Base-by-base conservation (phyloP, 2,329 filamentous ascomycete species). In the Pseudogymnoascus pannorum region DNA sequence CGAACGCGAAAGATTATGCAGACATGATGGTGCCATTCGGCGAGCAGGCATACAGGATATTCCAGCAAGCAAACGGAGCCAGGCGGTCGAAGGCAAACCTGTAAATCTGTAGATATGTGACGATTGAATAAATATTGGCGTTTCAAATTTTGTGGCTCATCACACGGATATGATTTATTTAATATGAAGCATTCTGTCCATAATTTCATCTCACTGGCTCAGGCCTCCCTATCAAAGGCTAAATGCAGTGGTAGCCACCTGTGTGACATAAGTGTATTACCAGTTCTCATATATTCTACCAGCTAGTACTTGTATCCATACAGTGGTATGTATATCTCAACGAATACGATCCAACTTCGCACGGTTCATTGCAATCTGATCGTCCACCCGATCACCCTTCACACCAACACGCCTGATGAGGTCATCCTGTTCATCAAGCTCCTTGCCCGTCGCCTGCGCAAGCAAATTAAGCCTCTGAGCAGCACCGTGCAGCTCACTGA, bases 371-470 rank as follows among this genome's bases (percentile, higher is more conserved):
- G 85, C 85, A 69, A 93, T 89, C 71, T 88, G 84, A 67, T 93
- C 89, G 73, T 92, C 89, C 67, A 96, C 89, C 68, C 80, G 82
- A 72, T 96, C 91, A 75, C 87, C 93, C 87, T 95, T 95, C 66
- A 78, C 78, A 66, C 83, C 89, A 71, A 97, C 91, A 63, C 86
- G 82, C 64, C 89, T 87, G 70, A 96, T 87, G 69, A 87, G 81
- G 68, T 82, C 81, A 75, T 95, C 95, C 77, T 95, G 89, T 62
- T 82, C 77, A 64, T 91, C 86, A 22, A 94, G 81, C 72, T 94
- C 90, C 54, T 82, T 78, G 57, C 87, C 87, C 70, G 91, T 92
- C 51, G 88, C 89, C 66, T 81, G 79, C 14, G 89, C 89, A 20
- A 94, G 78, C 65, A 81, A 78, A 69, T 95, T 92, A 72, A 96